A percentile compares a stretch with the other conserved stretches of the same genome.
Conservation (phyloP, 2,329 filamentous ascomycete genomes). For the Westerdykella aurantiaca region DNA sequence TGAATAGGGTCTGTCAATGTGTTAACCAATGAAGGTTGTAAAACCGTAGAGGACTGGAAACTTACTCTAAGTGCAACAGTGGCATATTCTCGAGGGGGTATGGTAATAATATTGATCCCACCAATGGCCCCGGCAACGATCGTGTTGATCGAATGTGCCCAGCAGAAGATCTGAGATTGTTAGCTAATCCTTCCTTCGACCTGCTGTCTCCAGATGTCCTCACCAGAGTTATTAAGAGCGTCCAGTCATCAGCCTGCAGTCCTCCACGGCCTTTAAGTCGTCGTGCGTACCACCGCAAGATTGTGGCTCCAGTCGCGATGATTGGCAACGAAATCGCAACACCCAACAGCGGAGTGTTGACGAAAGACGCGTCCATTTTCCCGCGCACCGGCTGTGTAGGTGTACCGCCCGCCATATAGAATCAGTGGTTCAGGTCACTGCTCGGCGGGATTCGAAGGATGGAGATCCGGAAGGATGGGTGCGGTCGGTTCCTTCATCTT, state of each 20-base stretch:
- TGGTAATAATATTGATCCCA: conserved; percentile 9
- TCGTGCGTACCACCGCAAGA: conserved; percentile 6
- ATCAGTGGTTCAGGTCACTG: neutral
- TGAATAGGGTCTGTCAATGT: conserved; percentile 8
- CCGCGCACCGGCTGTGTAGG: neutral
- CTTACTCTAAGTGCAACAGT: conserved; percentile 10
- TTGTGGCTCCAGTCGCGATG: conserved; percentile 4
- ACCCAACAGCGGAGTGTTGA: conserved; percentile 7
- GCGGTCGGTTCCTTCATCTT: too few species aligned
- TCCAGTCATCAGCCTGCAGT: conserved; percentile 8
- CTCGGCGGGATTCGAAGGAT: neutral
- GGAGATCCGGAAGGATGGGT: neutral
- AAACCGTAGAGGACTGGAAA: neutral
- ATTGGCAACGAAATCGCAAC: conserved; percentile 12
- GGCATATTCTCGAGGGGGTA: conserved; percentile 9
- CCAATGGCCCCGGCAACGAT: conserved; percentile 8
- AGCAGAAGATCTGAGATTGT: conserved; percentile 8
- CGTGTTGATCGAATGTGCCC: conserved; percentile 13
- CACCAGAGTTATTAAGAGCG: conserved; percentile 7
- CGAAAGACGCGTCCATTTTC: conserved; percentile 8
- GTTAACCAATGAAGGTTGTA: neutral
- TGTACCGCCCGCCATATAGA: neutral
- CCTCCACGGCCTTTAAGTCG: neutral
- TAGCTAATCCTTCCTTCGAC: neutral
- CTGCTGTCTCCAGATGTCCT: neutral